Base-by-base conservation (phyloP, 352 stramenopile genomes). In the Globisporangium polare region DNA sequence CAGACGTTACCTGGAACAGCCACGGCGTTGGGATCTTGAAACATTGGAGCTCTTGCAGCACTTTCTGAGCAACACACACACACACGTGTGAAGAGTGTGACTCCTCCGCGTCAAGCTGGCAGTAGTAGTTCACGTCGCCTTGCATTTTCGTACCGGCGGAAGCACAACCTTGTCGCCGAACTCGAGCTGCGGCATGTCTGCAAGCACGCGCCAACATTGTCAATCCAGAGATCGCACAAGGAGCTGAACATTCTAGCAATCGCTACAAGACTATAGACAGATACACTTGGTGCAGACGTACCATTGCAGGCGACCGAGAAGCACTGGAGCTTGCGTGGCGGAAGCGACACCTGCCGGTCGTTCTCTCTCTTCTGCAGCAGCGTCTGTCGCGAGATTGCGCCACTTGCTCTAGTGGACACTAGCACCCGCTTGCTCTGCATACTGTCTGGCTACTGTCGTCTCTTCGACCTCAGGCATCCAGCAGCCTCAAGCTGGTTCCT, bases 101-200 rank as follows among this genome's bases (percentile, higher is more conserved):
- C n/a, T n/a, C n/a, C n/a, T n/a, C n/a, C n/a, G n/a, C n/a, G n/a
- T n/a, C n/a, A n/a, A n/a, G n/a, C n/a, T n/a, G n/a, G n/a, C n/a
- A n/a, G n/a, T n/a, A n/a, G n/a, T n/a, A n/a, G n/a, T n/a, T n/a
- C n/a, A n/a, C n/a, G n/a, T n/a, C n/a, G n/a, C n/a, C n/a, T n/a
- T n/a, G n/a, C n/a, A n/a, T n/a, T n/a, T n/a, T n/a, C 51, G 22
- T 68, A 86, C 80, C 29, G 75, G 58, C 13, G 80, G 80, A 2
- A 89, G 52, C 27, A 89, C 67, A 49, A 83, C 68, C 58, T 86
- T 89, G 67, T 88, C 80, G 15, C 80, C 80, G 63, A 89, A 86
- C 42, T 89, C 80, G 27, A 89, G 75, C 20, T 76, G 66, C 6
- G 74, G 75, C 74, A 86, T 88, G 42, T 86, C 77, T 87, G 43